Base-by-base conservation (phyloP, 495 filamentous ascomycete species). In the Penicillium coffeae region DNA sequence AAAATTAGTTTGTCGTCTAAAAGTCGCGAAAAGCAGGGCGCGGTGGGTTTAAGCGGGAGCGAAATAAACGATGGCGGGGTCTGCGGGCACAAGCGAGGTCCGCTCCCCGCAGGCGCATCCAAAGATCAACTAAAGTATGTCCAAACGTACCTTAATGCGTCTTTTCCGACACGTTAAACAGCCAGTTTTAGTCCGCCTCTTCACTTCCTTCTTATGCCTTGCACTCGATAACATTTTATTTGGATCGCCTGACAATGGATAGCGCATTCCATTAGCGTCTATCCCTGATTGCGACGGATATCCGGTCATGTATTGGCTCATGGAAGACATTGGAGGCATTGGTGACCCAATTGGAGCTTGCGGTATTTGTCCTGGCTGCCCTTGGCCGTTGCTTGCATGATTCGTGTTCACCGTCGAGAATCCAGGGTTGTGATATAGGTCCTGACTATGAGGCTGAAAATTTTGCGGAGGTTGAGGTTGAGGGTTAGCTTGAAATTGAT, bases 161-260 rank as follows among this genome's bases (percentile, higher is more conserved):
- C 93, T 83, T 68, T 96, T 96, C 53, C 93, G 83, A 77, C 93
- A 98, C 27, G 93, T 98, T 68, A 97, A 71, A 69, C 93, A 98
- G 12, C 93, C 93, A 3, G 93, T 96, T 76, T 98, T 98, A 35
- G 93, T 98, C 59, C 93, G 82, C 59, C 93, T 83, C 77, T 98
- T 97, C 66, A 98, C 95, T 73, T 98, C 93, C 79, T 97, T 96
- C 74, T 96, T 97, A 69, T 94, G 89, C 52, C 90, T 79, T 27
- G 86, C 86, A 42, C 88, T 83, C 21, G 84, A 85, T 70, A 95
- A 73, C 55, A 89, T 82, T 38, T 85, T 82, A 51, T 79, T 72
- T 1, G 71, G 59, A 37, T 74, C 71, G 2, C 68, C 68, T 8
- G 58, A 59, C 1, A 70, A 55, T 42, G 68, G 64, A 50, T 75